phyloP scores from a whole-genome alignment of 2,329 filamentous ascomycete genomes.

The Onygenales sp. region DNA sequence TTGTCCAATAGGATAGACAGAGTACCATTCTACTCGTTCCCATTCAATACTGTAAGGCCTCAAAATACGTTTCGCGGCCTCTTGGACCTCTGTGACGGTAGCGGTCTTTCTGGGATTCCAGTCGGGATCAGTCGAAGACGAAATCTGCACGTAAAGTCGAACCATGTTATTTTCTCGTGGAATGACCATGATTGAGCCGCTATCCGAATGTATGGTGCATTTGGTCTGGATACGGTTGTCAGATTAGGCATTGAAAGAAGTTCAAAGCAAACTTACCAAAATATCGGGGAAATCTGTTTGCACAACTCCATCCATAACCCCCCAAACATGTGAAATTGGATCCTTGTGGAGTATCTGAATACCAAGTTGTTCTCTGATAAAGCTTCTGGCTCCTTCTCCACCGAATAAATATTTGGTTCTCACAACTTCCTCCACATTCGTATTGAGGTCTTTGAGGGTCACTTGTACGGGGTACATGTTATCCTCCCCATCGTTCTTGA shows the following conservation, averaged over 20 bases:
- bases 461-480: constrained; percentile 58
- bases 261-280: constrained; percentile 53
- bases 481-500: constrained; percentile 55
- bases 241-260: not conserved
- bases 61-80: constrained; percentile 48
- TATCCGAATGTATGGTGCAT: constrained; percentile 65
- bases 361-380: constrained; percentile 48
- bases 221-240: constrained; percentile 13
- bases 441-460: constrained; percentile 41
- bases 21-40: constrained; percentile 58
- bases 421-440: constrained; percentile 34
- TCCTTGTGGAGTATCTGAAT: constrained; percentile 53
- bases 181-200: constrained; percentile 76
- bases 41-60: constrained; percentile 52
- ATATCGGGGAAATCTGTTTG: constrained; percentile 69
- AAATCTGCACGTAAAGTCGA: constrained; percentile 47
- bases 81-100: constrained; percentile 50
- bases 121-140: constrained; percentile 52
- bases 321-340: constrained; percentile 63
- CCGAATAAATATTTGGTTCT: constrained; percentile 62
- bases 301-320: constrained; percentile 68
- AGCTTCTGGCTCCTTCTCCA: constrained; percentile 60
- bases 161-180: constrained; percentile 54
- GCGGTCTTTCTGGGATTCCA: constrained; percentile 53
- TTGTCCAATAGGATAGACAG: constrained; percentile 57